Conservation (phyloP, 257 asterid genomes). For the Nicotiana otophora region DNA sequence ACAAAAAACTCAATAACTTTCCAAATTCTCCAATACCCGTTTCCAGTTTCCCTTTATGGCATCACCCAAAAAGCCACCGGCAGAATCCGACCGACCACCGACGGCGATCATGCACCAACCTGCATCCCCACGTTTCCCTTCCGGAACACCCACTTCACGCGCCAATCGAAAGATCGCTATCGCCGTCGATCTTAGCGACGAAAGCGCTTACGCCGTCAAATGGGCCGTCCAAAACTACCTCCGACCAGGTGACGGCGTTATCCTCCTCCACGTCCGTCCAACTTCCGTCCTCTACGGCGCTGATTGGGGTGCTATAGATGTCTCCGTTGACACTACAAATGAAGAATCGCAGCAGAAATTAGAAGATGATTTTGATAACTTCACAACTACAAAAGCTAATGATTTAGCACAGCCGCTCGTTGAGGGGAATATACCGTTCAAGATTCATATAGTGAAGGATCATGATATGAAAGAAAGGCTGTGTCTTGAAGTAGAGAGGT, state of each 20-base stretch:
- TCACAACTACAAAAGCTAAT: slow-evolving; percentile 53
- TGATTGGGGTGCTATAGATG: slow-evolving; percentile 63
- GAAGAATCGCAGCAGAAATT: slow-evolving; percentile 59
- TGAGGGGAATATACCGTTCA: slow-evolving; percentile 57
- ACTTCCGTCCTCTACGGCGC: slow-evolving; percentile 49
- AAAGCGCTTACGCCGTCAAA: slow-evolving; percentile 63
- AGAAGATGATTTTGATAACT: slow-evolving; percentile 61
- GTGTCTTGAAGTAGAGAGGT: slow-evolving; percentile 83
- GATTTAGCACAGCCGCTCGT: slow-evolving; percentile 66
- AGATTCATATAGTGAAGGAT: slow-evolving; percentile 75
- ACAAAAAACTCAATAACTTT: not conserved
- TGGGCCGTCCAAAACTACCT: slow-evolving; percentile 76
- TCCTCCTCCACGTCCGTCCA: slow-evolving; percentile 59
- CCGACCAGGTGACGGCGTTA: slow-evolving; percentile 72
- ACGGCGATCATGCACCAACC: slow-evolving; percentile 59
- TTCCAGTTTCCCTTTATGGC: slow-evolving; percentile 29
- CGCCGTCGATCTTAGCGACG: slow-evolving; percentile 76
- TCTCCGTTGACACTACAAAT: slow-evolving; percentile 30
- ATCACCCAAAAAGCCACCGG: slow-evolving; percentile 36
- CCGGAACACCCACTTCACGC: slow-evolving; percentile 46
- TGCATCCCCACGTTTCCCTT: slow-evolving; percentile 55
- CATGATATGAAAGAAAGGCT: slow-evolving; percentile 85
- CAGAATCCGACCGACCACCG: slow-evolving; percentile 31
- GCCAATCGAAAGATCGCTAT: slow-evolving; percentile 59
- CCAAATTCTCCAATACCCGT: not conserved